Evolutionary conservation across 2,329 filamentous ascomycete genomes (phyloP), one percentile per base, ranked within the genome.

Genomic region (Kalaharituber pfeilii): DNA sequence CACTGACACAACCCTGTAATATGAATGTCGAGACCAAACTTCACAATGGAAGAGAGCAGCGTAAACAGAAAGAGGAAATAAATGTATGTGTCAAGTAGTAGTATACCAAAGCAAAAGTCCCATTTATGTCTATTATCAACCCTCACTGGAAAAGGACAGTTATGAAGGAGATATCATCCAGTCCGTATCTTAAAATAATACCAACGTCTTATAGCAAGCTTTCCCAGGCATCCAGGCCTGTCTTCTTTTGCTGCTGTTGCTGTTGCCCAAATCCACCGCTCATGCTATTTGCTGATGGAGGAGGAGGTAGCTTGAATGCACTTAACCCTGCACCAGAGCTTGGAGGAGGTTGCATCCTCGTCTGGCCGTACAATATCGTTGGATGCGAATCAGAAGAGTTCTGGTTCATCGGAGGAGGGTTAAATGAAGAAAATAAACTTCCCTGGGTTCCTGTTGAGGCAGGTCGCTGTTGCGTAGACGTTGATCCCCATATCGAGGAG

Each of bases 141-240:
- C n/a, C n/a, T n/a, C n/a, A n/a, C n/a, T n/a, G n/a, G n/a, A n/a
- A n/a, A n/a, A n/a, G n/a, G n/a, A n/a, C n/a, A n/a, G n/a, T n/a
- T n/a, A n/a, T n/a, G n/a, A n/a, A n/a, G n/a, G n/a, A n/a, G n/a
- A n/a, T n/a, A n/a, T n/a, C n/a, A n/a, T n/a, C n/a, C n/a, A n/a
- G n/a, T n/a, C n/a, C n/a, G n/a, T n/a, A n/a, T n/a, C n/a, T n/a
- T n/a, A n/a, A 47, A 47, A 22, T 24, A 7, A 47, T 5, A 6
- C 22, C n/a, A 25, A 2, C 42, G 15, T 20, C n/a, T 67, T 60
- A 78, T 56, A 78, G 62, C 58, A 78, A 68, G 65, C 75, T 78
- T 60, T 77, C 73, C 63, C 73, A 78, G 57, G 73, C 75, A 65
- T 77, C 75, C 55, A 78, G 62, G 1, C 74, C 75, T 13, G 60